Conservation (phyloP, 768 basidiomycete species). For the Harrya chromipes region DNA sequence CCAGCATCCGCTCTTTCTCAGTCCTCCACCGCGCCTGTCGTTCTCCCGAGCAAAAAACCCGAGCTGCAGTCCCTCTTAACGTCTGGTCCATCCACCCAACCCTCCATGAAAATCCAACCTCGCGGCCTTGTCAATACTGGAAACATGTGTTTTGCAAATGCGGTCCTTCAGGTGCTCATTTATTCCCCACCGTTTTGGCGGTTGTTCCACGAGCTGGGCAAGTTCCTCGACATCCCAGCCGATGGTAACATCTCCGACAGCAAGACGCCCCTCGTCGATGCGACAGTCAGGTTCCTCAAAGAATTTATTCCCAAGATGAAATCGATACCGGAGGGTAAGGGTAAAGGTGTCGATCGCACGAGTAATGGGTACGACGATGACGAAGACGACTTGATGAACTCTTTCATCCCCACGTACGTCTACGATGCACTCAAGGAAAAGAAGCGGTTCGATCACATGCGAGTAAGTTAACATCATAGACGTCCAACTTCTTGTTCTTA, state of each 20-base stretch:
- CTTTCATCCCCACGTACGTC: slow-evolving; percentile 81
- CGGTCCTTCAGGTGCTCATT: slow-evolving; percentile 85
- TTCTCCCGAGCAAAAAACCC: slow-evolving; percentile 39
- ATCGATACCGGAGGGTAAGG: slow-evolving; percentile 29
- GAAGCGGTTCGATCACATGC: slow-evolving; percentile 91
- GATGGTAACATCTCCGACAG: slow-evolving; percentile 25
- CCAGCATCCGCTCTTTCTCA: slow-evolving; percentile 43
- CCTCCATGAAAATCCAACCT: slow-evolving; percentile 45
- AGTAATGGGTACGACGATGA: slow-evolving; percentile 39
- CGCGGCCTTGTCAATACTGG: slow-evolving; percentile 91
- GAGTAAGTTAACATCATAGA: slow-evolving; percentile 47
- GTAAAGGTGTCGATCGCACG: slow-evolving; percentile 40
- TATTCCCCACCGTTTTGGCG: slow-evolving; percentile 86
- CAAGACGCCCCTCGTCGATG: slow-evolving; percentile 59
- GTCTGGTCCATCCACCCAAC: slow-evolving; percentile 30
- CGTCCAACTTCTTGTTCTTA: background rate
- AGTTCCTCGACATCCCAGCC: slow-evolving; percentile 39
- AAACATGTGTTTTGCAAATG: slow-evolving; percentile 98
- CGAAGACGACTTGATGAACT: slow-evolving; percentile 51
- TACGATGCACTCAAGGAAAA: slow-evolving; percentile 94
- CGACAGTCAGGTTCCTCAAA: slow-evolving; percentile 68
- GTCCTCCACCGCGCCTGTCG: slow-evolving; percentile 23
- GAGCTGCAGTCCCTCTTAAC: slow-evolving; percentile 57
- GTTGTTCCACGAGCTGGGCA: slow-evolving; percentile 70
- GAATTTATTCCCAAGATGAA: slow-evolving; percentile 54